A percentile compares a stretch with the other conserved stretches of the same genome.
These are phyloP conservation scores for Aspergillus pseudoglaucus DNA, from an alignment of 2,329 filamentous ascomycete genomes.

Conservation along the genomic window DNA sequence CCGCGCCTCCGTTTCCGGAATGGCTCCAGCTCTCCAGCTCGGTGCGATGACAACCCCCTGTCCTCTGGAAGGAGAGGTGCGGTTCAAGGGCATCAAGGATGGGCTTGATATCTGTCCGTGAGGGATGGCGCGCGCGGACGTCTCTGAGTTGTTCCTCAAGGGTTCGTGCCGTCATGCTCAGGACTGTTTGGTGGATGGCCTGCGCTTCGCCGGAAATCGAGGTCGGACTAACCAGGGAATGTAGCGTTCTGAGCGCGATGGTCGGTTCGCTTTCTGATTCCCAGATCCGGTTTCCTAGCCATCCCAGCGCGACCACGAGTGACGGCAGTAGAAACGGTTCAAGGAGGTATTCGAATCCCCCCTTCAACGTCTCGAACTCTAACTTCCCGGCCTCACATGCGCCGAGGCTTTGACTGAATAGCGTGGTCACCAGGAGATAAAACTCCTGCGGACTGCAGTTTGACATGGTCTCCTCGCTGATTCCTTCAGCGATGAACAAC, in stretches of 20 bases:
- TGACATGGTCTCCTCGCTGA: slow-evolving; percentile 59
- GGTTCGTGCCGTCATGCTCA: slow-evolving; percentile 49
- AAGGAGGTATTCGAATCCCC: slow-evolving; percentile 57
- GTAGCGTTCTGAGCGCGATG: slow-evolving; percentile 49
- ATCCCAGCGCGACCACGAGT: slow-evolving; percentile 52
- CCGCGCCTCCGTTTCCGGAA: slow-evolving; percentile 22
- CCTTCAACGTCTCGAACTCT: slow-evolving; percentile 53
- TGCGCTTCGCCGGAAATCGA: slow-evolving; percentile 55
- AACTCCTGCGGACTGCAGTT: slow-evolving; percentile 60
- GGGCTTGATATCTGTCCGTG: slow-evolving; percentile 47
- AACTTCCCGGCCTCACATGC: slow-evolving; percentile 52
- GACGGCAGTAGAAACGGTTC: slow-evolving; percentile 60
- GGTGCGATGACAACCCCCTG: slow-evolving; percentile 37
- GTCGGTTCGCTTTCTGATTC: slow-evolving; percentile 44
- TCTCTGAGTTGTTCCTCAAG: slow-evolving; percentile 49
- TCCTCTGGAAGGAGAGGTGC: slow-evolving; percentile 46
- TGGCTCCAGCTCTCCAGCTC: slow-evolving; percentile 51
- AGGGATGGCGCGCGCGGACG: slow-evolving; percentile 43
- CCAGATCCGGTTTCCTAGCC: slow-evolving; percentile 53
- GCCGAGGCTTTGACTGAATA: slow-evolving; percentile 55
- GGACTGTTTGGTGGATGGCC: slow-evolving; percentile 54
- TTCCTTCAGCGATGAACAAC: slow-evolving; percentile 56
- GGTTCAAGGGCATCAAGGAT: slow-evolving; percentile 47
- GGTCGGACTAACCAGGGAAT: slow-evolving; percentile 50
- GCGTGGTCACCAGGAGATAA: slow-evolving; percentile 55